These are phyloP conservation scores for Botrytis squamosa DNA, from an alignment of 2,329 filamentous ascomycete genomes.

Conservation along the genomic window DNA sequence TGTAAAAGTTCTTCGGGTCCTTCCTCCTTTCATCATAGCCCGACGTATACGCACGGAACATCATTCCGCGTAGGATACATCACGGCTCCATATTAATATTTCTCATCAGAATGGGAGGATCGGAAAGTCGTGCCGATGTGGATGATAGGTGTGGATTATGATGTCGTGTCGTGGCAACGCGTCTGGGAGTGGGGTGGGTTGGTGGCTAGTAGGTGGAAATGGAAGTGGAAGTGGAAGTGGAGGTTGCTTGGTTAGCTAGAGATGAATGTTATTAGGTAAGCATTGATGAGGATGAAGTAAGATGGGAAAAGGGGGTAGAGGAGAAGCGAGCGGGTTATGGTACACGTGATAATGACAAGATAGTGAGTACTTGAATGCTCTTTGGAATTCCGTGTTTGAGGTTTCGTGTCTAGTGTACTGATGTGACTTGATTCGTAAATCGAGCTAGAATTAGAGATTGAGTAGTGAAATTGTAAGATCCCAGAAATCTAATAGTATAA, in stretches of 20 bases:
- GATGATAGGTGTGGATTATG: not conserved
- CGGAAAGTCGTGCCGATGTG: not conserved
- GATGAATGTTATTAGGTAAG: not conserved
- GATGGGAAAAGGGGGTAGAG: not conserved
- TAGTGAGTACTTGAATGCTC: not conserved
- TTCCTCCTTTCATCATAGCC: not conserved
- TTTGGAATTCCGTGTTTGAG: not conserved
- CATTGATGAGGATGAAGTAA: not conserved
- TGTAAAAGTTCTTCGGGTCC: not conserved
- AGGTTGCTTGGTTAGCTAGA: not conserved
- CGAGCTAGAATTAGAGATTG: not conserved
- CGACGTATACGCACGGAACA: not conserved
- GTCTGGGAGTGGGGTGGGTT: not conserved
- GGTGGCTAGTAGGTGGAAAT: not conserved
- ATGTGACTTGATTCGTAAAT: not conserved
- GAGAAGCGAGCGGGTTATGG: not conserved
- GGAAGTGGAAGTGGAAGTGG: not conserved
- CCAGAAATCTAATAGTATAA: not conserved
- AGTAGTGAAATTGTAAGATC: not conserved
- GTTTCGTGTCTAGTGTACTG: not conserved
- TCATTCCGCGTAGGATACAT: not conserved
- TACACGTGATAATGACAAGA: not conserved
- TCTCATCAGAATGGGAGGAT: not conserved
- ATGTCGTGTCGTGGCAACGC: conserved; percentile 4
- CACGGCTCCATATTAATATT: not conserved